Conservation (phyloP, 2,329 filamentous ascomycete species). For the Tolypocladium cylindrosporum region DNA sequence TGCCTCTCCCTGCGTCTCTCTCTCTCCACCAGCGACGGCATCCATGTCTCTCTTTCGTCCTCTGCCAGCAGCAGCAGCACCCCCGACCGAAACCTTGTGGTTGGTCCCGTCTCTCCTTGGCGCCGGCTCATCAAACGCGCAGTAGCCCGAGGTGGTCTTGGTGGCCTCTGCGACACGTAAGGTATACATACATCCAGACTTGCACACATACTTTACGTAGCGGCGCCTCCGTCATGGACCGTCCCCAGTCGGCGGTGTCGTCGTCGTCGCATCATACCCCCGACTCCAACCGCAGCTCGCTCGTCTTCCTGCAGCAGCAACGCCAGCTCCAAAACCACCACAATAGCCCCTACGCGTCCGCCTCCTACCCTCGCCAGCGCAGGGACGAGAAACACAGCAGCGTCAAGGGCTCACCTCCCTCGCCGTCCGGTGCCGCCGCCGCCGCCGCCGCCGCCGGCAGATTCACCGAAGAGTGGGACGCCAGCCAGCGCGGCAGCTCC, state of each 20-base stretch:
- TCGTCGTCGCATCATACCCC: constrained; percentile 11
- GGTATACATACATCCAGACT: background rate
- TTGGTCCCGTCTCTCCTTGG: background rate
- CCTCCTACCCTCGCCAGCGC: constrained; percentile 2
- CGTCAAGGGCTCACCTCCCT: constrained; percentile 10
- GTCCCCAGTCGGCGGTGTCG: constrained; percentile 10
- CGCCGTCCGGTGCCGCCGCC: background rate
- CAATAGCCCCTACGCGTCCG: constrained; percentile 1
- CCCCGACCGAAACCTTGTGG: background rate
- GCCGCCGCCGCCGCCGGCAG: constrained; percentile 25
- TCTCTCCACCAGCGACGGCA: too few relatives aligned
- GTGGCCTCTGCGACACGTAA: background rate
- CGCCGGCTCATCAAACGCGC: background rate
- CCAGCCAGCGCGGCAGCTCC: constrained; percentile 55
- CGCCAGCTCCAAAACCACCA: constrained; percentile 4
- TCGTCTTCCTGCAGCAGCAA: constrained; percentile 5
- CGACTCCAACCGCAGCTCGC: constrained; percentile 7
- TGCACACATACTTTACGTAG: background rate
- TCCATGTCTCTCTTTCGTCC: background rate
- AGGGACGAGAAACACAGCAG: constrained; percentile 1
- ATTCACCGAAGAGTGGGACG: constrained; percentile 65
- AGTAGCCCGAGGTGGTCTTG: background rate
- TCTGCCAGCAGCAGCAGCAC: background rate
- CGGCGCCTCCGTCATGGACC: constrained; percentile 22
- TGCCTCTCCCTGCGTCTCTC: too few relatives aligned